Conservation (phyloP, 495 filamentous ascomycete species). For the Thermothielavioides terrestris region DNA sequence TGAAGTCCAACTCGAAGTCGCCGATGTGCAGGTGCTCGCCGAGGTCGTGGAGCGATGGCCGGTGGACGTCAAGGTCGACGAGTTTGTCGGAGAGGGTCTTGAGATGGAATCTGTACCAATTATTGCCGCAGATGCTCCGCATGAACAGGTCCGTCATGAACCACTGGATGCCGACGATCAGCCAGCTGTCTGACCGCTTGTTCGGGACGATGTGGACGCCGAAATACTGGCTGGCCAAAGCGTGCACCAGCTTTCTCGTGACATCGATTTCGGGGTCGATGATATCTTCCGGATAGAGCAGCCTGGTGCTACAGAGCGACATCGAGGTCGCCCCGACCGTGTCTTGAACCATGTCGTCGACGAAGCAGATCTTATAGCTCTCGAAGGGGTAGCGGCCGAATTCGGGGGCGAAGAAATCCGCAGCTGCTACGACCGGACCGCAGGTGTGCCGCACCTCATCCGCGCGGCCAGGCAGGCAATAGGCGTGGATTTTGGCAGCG, state of each 20-base stretch:
- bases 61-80: slow-evolving; percentile 68
- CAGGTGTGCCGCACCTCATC: slow-evolving; percentile 80
- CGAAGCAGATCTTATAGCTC: slow-evolving; percentile 84
- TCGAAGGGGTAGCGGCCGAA: slow-evolving; percentile 82
- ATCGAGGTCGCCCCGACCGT: slow-evolving; percentile 69
- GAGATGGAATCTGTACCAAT: slow-evolving; percentile 85
- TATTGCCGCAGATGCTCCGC: slow-evolving; percentile 81
- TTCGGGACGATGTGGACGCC: slow-evolving; percentile 82
- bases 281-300: slow-evolving; percentile 74
- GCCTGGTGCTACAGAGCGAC: slow-evolving; percentile 75
- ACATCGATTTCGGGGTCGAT: slow-evolving; percentile 73
- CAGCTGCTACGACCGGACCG: slow-evolving; percentile 45
- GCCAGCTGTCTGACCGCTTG: slow-evolving; percentile 74
- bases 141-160: slow-evolving; percentile 91
- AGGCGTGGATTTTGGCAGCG: slow-evolving; percentile 76
- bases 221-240: slow-evolving; percentile 87
- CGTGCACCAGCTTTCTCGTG: slow-evolving; percentile 68
- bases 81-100: slow-evolving; percentile 77
- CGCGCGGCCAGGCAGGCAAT: slow-evolving; percentile 74
- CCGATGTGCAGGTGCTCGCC: slow-evolving; percentile 74
- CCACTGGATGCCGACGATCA: slow-evolving; percentile 82
- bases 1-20: slow-evolving; percentile 73
- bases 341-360: slow-evolving; percentile 74
- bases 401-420: slow-evolving; percentile 77
- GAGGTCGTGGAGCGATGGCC: slow-evolving; percentile 74